Evolutionary conservation across 2,329 filamentous ascomycete genomes (phyloP), one percentile per base, ranked within the genome.

Genomic region (Ambrosiella cleistominuta): DNA sequence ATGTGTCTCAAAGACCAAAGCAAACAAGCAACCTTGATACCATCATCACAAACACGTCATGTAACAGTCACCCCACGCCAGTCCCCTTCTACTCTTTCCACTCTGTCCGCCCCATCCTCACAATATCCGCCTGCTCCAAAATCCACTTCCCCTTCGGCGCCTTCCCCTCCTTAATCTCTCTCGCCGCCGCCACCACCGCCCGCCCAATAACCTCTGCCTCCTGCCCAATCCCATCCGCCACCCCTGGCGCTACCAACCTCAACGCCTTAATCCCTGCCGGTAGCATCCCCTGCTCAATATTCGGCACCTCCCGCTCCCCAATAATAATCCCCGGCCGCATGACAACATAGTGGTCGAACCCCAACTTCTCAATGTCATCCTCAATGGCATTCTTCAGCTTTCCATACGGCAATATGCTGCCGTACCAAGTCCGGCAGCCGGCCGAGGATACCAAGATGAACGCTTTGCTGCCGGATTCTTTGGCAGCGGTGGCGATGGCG

Each of bases 301-400:
- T 76, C 56, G 73, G 73, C 60, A 82, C 75, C 64, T 84, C 76
- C 58, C 90, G 76, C 13, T 78, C 68, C 2, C 90, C 90, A 1
- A 89, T 68, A 64, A 96, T 86, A 61, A 89, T 62, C 0, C 86
- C 90, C 0, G 90, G 90, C 50, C 82, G 70, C 19, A 84, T 54
- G 57, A 96, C 83, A 58, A 95, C 78, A 3, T 82, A 83, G 63
- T 86, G 81, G 54, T 90, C 85, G 66, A 95, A 95, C 3, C 73
- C 83, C 3, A 91, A 70, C 47, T 71, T 78, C 67, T 80, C 79
- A 61, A 95, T 77, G 13, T 81, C 74, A 39, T 94, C 85, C 68
- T 97, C 91, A 45, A 95, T 80, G 64, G 93, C 86, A 27, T 80
- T 82, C 75, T 96, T 96, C 87, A 96, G 93, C 68, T 74, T 63